Percentiles rank a stretch among this genome's conserved stretches.
These are phyloP conservation scores for Cornus florida DNA, from an alignment of 148 eudicot genomes.

Conservation along the genomic window DNA sequence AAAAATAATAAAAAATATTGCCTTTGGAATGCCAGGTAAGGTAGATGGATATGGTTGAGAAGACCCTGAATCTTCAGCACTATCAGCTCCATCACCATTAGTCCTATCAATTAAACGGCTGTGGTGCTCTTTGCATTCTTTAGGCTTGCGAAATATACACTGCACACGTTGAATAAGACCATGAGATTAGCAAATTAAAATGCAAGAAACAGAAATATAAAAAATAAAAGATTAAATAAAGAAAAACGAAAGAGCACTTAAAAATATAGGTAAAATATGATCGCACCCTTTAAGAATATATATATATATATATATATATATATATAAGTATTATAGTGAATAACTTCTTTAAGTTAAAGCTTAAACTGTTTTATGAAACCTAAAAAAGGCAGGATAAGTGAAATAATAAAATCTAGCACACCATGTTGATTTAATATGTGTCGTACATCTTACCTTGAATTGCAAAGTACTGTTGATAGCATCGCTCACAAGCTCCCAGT, in stretches of 20 bases:
- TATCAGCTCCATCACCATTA: conserved; percentile 89
- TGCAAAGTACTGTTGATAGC: conserved; percentile 80
- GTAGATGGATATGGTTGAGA: conserved; percentile 89
- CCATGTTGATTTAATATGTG: no score
- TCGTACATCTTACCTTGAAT: conserved; percentile 57
- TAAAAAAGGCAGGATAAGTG: background rate
- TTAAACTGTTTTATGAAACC: background rate
- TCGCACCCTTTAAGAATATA: no score
- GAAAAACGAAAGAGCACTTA: background rate
- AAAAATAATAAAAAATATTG: conserved; percentile 18
- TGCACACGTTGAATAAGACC: conserved; percentile 28
- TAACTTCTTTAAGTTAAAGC: background rate
- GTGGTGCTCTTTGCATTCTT: conserved; percentile 92
- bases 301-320: no score
- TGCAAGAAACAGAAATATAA: background rate
- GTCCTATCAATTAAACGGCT: conserved; percentile 65
- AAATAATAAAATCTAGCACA: background rate
- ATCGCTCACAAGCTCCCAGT: conserved; percentile 97
- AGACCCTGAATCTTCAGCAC: conserved; percentile 95
- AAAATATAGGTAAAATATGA: background rate
- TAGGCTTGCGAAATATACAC: conserved; percentile 79
- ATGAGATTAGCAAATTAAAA: conserved; percentile 7
- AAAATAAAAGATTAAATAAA: background rate
- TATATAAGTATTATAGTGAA: background rate
- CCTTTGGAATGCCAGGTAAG: conserved; percentile 98